Evolutionary conservation across 1,284 basidiomycete genomes (phyloP), one percentile per base, ranked within the genome.

Genomic region (Sporisorium reilianum): DNA sequence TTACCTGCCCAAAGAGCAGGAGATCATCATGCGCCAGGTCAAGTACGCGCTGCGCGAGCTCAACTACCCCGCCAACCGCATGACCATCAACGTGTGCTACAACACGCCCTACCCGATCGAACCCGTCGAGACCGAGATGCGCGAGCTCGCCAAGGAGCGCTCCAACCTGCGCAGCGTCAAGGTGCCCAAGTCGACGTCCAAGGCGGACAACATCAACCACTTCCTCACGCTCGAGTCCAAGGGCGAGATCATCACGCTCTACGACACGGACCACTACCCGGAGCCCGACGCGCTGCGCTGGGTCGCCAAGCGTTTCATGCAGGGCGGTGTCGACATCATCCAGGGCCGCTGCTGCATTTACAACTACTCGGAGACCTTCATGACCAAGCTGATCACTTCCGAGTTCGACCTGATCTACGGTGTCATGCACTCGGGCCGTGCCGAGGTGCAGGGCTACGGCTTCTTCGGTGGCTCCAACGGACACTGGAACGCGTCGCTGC

Each of bases 401-500:
- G 80, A 82, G 56, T 81, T 81, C 44, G 80, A 82, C 32, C 68
- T 73, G 57, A 80, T 80, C 53, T 82, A 82, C 52, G 78, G 76
- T 30, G 78, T 80, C 20, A 74, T 79, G 63, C 80, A 82, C 48
- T 68, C 68, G 20, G 80, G 80, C 26, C 49, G 79, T 20, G 80
- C 80, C 4, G 65, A 75, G 48, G 36, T 77, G 32, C 78, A 80
- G 38, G 71, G 76, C 0, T 79, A 78, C 32, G 79, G 79, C 20
- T 71, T 81, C 66, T 82, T 82, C 54, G 80, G 80, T 46, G 80
- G 80, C 1, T 73, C 71, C 26, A 81, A 82, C 34, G 81, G 81
- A 7, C 75, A 80, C 50, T 82, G 81, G 81, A 82, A 81, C 38
- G 73, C 79, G 1, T 71, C 66, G 26, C 57, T 82, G 26, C 72